Percentiles rank a stretch among this genome's conserved stretches.
phyloP scores from a whole-genome alignment of 2,329 filamentous ascomycete genomes.

The Juglanconis oblonga region DNA sequence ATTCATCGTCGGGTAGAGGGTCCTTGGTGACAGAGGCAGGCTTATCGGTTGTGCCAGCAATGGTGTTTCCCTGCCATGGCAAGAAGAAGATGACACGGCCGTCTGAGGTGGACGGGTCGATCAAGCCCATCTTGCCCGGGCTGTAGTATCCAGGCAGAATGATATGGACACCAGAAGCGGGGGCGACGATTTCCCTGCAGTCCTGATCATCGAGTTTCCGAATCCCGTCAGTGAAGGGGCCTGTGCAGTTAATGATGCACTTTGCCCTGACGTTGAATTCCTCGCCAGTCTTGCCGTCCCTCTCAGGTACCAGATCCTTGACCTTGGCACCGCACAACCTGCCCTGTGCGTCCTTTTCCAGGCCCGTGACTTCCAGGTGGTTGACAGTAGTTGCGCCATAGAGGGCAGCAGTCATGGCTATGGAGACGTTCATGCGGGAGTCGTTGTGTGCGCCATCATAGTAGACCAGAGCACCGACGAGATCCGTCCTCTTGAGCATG shows the following conservation, averaged over 20 bases:
- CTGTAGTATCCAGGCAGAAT: slow-evolving; percentile 77
- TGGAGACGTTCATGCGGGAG: slow-evolving; percentile 81
- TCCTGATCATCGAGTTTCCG: slow-evolving; percentile 74
- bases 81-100: slow-evolving; percentile 87
- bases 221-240: slow-evolving; percentile 76
- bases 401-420: slow-evolving; percentile 75
- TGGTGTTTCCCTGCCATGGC: slow-evolving; percentile 83
- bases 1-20: slow-evolving; percentile 70
- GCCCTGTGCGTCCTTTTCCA: slow-evolving; percentile 69
- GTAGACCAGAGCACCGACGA: slow-evolving; percentile 79
- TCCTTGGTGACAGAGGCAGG: slow-evolving; percentile 66
- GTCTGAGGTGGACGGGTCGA: slow-evolving; percentile 78
- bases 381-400: slow-evolving; percentile 80
- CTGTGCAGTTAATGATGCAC: slow-evolving; percentile 81
- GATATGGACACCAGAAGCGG: slow-evolving; percentile 78
- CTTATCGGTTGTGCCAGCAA: slow-evolving; percentile 79
- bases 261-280: slow-evolving; percentile 72
- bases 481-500: slow-evolving; percentile 69
- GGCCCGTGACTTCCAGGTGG: slow-evolving; percentile 72
- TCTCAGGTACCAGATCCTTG: slow-evolving; percentile 58
- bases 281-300: slow-evolving; percentile 50
- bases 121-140: slow-evolving; percentile 76
- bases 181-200: slow-evolving; percentile 71
- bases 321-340: slow-evolving; percentile 67
- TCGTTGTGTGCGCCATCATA: slow-evolving; percentile 88